Percentiles rank a stretch among this genome's conserved stretches.
phyloP scores from a whole-genome alignment of 495 filamentous ascomycete species.

The Schizothecium vesticola region DNA sequence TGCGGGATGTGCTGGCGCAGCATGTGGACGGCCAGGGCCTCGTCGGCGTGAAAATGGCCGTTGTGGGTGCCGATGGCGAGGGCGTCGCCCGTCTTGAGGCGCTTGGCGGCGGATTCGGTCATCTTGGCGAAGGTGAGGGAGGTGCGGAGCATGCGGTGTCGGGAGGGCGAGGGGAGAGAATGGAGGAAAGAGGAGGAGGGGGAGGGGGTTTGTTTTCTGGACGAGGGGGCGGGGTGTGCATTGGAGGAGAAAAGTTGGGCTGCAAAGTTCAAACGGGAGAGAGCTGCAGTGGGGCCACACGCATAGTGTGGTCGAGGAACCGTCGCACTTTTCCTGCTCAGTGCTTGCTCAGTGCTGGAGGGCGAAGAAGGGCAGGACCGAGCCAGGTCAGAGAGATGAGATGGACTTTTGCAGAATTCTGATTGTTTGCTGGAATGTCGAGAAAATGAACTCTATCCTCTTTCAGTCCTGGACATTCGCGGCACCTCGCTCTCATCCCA shows the following conservation, averaged over 20 bases:
- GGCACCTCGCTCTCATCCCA: background rate
- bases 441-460: background rate
- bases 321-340: background rate
- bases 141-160: constrained; percentile 20
- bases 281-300: background rate
- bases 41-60: constrained; percentile 98
- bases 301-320: background rate
- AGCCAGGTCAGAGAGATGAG: background rate
- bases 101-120: constrained; percentile 64
- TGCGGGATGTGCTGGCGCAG: constrained; percentile 75
- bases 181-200: background rate
- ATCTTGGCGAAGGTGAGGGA: constrained; percentile 26
- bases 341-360: too few relatives aligned
- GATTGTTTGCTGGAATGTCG: background rate
- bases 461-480: background rate
- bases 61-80: constrained; percentile 85
- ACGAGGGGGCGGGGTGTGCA: background rate
- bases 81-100: constrained; percentile 57
- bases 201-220: background rate
- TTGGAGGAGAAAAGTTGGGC: background rate
- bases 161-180: background rate
- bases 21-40: constrained; percentile 96
- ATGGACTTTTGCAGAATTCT: background rate
- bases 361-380: background rate
- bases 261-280: background rate